Evolutionary conservation across 2,329 filamentous ascomycete species (phyloP).

Genomic region (Neofusicoccum sp.): DNA sequence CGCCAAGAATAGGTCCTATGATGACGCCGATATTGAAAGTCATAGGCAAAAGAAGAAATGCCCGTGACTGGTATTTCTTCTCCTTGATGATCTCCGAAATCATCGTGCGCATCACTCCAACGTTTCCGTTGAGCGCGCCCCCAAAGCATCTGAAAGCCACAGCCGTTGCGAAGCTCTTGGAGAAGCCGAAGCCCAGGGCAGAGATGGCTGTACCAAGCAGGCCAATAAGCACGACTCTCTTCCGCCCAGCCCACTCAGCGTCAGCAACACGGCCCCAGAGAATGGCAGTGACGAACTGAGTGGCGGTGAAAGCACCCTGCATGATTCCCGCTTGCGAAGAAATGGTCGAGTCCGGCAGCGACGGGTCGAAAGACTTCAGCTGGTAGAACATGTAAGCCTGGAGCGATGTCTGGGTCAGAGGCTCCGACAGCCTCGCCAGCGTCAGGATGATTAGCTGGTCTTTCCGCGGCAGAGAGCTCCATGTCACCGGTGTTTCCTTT

Average conservation of each 20-base stretch:
- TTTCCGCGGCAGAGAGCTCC: conserved; percentile 73
- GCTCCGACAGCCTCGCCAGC: conserved; percentile 76
- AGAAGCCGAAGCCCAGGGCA: conserved; percentile 68
- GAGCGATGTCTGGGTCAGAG: conserved; percentile 67
- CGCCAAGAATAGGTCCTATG: conserved; percentile 46
- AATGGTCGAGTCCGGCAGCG: conserved; percentile 61
- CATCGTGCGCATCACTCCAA: conserved; percentile 73
- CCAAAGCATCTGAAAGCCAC: conserved; percentile 66
- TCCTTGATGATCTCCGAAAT: conserved; percentile 70
- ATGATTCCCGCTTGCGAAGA: conserved; percentile 75
- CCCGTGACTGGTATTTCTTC: conserved; percentile 60
- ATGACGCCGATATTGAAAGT: conserved; percentile 63
- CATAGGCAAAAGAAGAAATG: conserved; percentile 63
- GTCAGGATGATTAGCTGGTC: conserved; percentile 75
- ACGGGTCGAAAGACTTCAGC: conserved; percentile 71
- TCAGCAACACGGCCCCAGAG: conserved; percentile 73
- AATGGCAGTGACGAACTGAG: conserved; percentile 80
- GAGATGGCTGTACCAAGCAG: conserved; percentile 67
- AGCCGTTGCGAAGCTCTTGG: conserved; percentile 59
- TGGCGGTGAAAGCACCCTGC: conserved; percentile 74
- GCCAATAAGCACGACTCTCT: conserved; percentile 75
- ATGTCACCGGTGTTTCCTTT: conserved; percentile 57
- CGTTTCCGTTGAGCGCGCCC: conserved; percentile 69
- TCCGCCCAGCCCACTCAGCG: conserved; percentile 64
- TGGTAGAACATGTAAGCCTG: conserved; percentile 80